phyloP scores from a whole-genome alignment of 129 eudicot species.

The Dittrichia graveolens region DNA sequence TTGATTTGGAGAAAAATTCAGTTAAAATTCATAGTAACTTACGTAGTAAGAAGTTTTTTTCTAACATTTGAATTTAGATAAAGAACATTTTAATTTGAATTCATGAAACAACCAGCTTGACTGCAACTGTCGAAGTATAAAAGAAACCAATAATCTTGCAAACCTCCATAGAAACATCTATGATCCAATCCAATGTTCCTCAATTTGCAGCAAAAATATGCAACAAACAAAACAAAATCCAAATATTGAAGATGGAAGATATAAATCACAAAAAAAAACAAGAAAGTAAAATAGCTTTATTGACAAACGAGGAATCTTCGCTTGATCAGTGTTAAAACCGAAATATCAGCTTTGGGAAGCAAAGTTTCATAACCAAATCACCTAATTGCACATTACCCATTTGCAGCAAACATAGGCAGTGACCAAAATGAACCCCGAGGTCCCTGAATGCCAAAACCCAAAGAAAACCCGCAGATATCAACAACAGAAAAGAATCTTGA shows the following conservation, averaged over 20 bases:
- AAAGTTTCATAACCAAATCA: background rate
- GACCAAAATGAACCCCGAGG: background rate
- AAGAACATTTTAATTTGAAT: background rate
- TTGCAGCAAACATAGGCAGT: constrained; percentile 26
- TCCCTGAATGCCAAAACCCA: background rate
- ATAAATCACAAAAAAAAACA: too few species aligned
- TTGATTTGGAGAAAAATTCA: background rate
- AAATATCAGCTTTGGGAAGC: background rate
- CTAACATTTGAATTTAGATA: background rate
- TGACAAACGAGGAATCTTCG: too few species aligned
- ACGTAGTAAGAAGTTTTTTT: background rate
- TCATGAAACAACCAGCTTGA: background rate
- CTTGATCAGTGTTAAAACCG: too few species aligned
- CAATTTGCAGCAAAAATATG: too few species aligned
- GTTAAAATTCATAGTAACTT: background rate
- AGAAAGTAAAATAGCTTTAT: too few species aligned
- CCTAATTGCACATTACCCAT: constrained; percentile 24
- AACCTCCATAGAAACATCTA: too few species aligned
- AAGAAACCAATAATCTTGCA: background rate
- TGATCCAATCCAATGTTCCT: too few species aligned
- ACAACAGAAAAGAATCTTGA: background rate
- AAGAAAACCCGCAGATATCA: background rate
- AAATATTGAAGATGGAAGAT: too few species aligned
- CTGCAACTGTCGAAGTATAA: constrained; percentile 17
- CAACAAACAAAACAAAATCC: too few species aligned